Conservation (phyloP, 352 stramenopile species). For the Globisporangium heterothallicum region DNA sequence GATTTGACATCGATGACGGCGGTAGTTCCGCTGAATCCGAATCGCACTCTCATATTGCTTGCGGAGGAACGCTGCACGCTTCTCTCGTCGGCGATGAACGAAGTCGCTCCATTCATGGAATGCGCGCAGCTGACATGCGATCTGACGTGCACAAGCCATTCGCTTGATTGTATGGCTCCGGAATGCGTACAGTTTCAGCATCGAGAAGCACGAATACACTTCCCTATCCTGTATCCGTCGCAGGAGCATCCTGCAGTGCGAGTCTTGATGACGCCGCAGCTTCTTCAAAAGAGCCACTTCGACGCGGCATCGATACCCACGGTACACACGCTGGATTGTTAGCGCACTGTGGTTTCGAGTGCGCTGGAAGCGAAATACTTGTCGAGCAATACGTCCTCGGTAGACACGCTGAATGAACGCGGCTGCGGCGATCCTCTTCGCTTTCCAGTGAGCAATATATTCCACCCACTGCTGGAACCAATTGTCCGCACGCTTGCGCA, state of each 20-base stretch:
- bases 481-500: slow-evolving; percentile 29
- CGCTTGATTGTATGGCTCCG: slow-evolving; percentile 27
- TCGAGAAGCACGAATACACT: slow-evolving; percentile 23
- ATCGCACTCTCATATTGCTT: slow-evolving; percentile 34
- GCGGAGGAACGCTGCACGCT: slow-evolving; percentile 26
- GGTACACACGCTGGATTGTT: slow-evolving; percentile 52
- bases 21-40: slow-evolving; percentile 68
- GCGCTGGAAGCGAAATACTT: slow-evolving; percentile 34
- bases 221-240: slow-evolving; percentile 26
- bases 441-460: slow-evolving; percentile 28
- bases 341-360: slow-evolving; percentile 20
- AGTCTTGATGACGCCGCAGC: slow-evolving; percentile 28
- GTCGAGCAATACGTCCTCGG: slow-evolving; percentile 43
- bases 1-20: slow-evolving; percentile 43
- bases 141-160: slow-evolving; percentile 19
- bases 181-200: slow-evolving; percentile 17
- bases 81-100: slow-evolving; percentile 23
- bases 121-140: slow-evolving; percentile 3
- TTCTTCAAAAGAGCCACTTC: slow-evolving; percentile 14
- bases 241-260: slow-evolving; percentile 20
- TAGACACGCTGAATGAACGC: slow-evolving; percentile 60
- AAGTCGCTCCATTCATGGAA: slow-evolving; percentile 22
- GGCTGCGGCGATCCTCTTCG: slow-evolving; percentile 19
- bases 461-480: slow-evolving; percentile 49
- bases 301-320: slow-evolving; percentile 29